Percentiles rank a stretch among this genome's conserved stretches.
Evolutionary conservation across 2,329 filamentous ascomycete species (phyloP).

Genomic region (Xylaria sp.): DNA sequence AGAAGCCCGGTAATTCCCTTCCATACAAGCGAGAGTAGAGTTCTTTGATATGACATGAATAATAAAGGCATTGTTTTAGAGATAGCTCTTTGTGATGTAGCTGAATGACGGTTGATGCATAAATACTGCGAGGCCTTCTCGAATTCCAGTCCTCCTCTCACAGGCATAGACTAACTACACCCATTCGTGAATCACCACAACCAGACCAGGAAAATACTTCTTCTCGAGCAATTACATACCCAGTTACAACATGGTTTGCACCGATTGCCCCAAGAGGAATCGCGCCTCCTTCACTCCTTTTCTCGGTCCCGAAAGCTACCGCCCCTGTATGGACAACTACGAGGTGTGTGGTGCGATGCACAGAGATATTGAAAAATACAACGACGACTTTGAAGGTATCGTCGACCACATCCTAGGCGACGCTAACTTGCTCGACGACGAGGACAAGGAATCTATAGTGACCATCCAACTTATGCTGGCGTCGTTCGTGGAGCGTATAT

Average conservation of each 20-base stretch:
- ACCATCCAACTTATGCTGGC: neutral
- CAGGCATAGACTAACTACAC: neutral
- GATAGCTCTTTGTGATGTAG: neutral
- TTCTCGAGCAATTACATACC: neutral
- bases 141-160: neutral
- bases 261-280: neutral
- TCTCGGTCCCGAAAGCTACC: neutral
- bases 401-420: neutral
- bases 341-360: neutral
- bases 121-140: neutral
- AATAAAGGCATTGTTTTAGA: neutral
- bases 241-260: neutral
- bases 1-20: neutral
- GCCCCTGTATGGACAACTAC: neutral
- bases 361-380: conserved; percentile 3
- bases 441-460: neutral
- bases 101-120: neutral
- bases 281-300: neutral
- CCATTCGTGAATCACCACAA: neutral
- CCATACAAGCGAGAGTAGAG: neutral
- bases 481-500: neutral
- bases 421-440: neutral
- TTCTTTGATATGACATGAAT: neutral
- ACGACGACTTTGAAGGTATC: neutral
- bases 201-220: neutral